Base-by-base conservation (phyloP, 768 basidiomycete species). In the Collybia nuda region DNA sequence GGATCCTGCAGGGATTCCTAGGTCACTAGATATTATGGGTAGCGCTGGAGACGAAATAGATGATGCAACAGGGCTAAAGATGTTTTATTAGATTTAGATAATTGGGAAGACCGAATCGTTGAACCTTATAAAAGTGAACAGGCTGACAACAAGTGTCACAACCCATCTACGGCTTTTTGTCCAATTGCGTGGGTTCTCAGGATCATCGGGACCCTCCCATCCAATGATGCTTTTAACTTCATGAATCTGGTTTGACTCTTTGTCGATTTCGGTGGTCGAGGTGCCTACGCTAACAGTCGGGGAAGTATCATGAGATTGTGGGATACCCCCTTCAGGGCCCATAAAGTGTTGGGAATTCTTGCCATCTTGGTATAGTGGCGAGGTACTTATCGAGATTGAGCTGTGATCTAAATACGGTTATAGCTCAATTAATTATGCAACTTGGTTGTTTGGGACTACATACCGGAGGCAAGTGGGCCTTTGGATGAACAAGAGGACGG, bases 41-140 rank as follows among this genome's bases (percentile, higher is more conserved):
- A 66, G 54, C 1, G 63, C 60, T 24, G 62, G 66, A 22, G 66
- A 68, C 14, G 60, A 63, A 40, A 70, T 66, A 18, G 68, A 68
- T 5, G 68, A 67, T 9, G 56, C 67, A 9, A 70, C 67, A 44
- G 67, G 67, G 41, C 68, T 67, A 41, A 2, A n/a, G 3, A 4
- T 18, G 11, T 22, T 1, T 17, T 5, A 32, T 47, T 17, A 22
- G 40, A 18, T 23, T 12, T 14, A 38, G 32, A 32, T 11, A 32
- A 5, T 3, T 11, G 3, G 9, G 19, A 47, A 12, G 19, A 19
- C n/a, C 8, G 40, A 21, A 17, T 35, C 40, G 15, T 22, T 49
- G 18, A 44, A 66, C 51, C 69, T 71, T n/a, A 81, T 81, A 63
- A 82, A 82, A 1, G 80, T 77, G 53, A 79, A 84, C 0, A 70